Evolutionary conservation across 2,329 filamentous ascomycete genomes (phyloP).

Genomic region (Aureobasidium sp.): DNA sequence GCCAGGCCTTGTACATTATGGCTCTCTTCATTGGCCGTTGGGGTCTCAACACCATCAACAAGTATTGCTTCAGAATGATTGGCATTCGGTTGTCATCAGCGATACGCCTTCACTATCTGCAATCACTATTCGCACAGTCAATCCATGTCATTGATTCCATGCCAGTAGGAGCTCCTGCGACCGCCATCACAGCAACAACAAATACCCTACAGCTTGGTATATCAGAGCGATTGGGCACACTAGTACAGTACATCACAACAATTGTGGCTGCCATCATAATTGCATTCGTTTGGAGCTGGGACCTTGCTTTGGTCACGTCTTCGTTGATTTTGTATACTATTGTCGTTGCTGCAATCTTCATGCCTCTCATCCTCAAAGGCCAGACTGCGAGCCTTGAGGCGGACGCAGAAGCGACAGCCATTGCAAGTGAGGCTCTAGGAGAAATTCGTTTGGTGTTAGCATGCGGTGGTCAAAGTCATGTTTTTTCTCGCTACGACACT

Average conservation of each 20-base stretch:
- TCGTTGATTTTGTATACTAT: constrained; percentile 46
- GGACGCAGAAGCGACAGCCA: constrained; percentile 23
- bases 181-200: constrained; percentile 57
- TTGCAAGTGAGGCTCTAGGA: constrained; percentile 51
- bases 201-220: constrained; percentile 60
- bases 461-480: neutral
- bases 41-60: constrained; percentile 53
- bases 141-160: constrained; percentile 55
- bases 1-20: constrained; percentile 49
- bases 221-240: constrained; percentile 62
- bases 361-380: neutral
- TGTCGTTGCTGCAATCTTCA: constrained; percentile 18
- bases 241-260: constrained; percentile 53
- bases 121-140: constrained; percentile 52
- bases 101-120: constrained; percentile 52
- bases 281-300: constrained; percentile 55
- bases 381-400: neutral
- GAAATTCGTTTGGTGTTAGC: constrained; percentile 30
- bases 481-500: neutral
- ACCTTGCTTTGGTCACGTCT: constrained; percentile 55
- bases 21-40: constrained; percentile 58
- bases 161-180: constrained; percentile 53
- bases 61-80: constrained; percentile 54
- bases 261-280: constrained; percentile 59
- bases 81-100: constrained; percentile 56